Conservation (phyloP, 202 grass and related monocot species). For the Carex arenaria region DNA sequence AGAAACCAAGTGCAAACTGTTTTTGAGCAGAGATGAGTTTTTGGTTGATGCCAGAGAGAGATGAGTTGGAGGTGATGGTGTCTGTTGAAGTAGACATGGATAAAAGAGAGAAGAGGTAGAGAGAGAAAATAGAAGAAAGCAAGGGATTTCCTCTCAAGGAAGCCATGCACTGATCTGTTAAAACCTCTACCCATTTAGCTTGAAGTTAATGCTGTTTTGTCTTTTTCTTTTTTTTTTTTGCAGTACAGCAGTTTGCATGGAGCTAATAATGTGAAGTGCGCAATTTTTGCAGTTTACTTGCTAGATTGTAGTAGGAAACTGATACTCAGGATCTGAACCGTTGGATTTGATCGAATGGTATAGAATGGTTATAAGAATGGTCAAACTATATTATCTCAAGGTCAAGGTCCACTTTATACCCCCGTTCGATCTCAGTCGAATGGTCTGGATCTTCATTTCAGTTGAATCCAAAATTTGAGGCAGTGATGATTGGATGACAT, state of each 20-base stretch:
- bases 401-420: no score
- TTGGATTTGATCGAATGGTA: neutral
- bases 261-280: neutral
- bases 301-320: neutral
- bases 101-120: neutral
- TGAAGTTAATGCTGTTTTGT: no score
- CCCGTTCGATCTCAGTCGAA: neutral
- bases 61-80: constrained; percentile 52
- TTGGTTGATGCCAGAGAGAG: constrained; percentile 30
- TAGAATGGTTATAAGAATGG: neutral
- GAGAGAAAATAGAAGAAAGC: neutral
- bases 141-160: neutral
- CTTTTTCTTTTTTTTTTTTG: no score
- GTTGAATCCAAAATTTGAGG: neutral
- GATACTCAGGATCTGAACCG: neutral
- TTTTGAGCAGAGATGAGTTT: constrained; percentile 42
- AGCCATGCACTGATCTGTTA: neutral
- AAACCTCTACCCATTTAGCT: no score
- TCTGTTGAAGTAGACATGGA: constrained; percentile 26
- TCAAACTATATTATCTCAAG: no score
- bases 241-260: neutral
- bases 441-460: neutral
- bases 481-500: neutral
- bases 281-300: neutral
- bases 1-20: constrained; percentile 53